Evolutionary conservation across 1,139 yeast species (phyloP).

Genomic region (Candida tunisiensis): DNA sequence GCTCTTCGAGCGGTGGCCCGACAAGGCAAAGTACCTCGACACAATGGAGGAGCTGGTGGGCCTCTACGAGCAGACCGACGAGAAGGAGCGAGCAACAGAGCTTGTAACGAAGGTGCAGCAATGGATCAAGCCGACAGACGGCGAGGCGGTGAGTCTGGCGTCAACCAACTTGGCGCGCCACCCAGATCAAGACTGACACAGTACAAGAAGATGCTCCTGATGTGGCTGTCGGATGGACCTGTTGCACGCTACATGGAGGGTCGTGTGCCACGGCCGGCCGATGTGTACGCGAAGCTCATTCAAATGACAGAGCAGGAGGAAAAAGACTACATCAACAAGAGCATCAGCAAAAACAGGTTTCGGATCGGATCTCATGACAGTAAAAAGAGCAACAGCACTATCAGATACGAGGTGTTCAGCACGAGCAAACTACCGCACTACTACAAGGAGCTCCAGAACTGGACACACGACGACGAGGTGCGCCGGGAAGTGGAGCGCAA

Average conservation of each 20-base stretch:
- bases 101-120: conserved; percentile 12
- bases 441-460: conserved; percentile 39
- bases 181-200: too few relatives aligned
- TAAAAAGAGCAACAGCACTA: conserved; percentile 22
- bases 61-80: conserved; percentile 32
- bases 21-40: too few relatives aligned
- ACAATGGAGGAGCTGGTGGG: conserved; percentile 64
- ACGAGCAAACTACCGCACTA: conserved; percentile 34
- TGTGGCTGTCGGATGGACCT: conserved; percentile 45
- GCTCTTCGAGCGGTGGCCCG: too few relatives aligned
- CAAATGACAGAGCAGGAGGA: conserved; percentile 29
- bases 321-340: conserved; percentile 11
- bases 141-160: conserved; percentile 7
- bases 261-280: conserved; percentile 32
- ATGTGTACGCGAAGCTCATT: conserved; percentile 34
- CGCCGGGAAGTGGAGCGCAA: conserved; percentile 46
- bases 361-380: conserved; percentile 10
- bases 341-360: conserved; percentile 13
- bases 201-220: conserved; percentile 32
- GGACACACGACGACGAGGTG: conserved; percentile 38
- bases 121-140: conserved; percentile 5
- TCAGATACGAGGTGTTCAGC: conserved; percentile 34
- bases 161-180: too few relatives aligned
- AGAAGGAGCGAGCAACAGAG: conserved; percentile 12
- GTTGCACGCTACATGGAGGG: conserved; percentile 41